A percentile compares a stretch with the other conserved stretches of the same genome.
phyloP scores from a whole-genome alignment of 2,329 filamentous ascomycete genomes.

The Alternaria conjuncta region DNA sequence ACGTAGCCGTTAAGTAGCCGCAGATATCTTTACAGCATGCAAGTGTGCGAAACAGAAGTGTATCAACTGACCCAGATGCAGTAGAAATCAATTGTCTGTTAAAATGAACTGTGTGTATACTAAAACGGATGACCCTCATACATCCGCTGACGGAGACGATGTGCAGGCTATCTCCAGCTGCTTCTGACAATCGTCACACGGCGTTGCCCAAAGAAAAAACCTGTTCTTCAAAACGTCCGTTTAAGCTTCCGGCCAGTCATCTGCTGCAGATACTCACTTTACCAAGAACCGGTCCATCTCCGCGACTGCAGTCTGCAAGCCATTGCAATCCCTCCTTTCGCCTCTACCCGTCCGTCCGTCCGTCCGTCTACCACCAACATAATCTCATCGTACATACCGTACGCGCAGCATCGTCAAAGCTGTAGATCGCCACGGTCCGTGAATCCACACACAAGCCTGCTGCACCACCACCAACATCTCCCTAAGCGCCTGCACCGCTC shows the following conservation, averaged over 20 bases:
- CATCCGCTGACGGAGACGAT: background rate
- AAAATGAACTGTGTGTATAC: background rate
- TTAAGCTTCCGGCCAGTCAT: constrained; percentile 4
- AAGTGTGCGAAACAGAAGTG: background rate
- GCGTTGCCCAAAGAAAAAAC: background rate
- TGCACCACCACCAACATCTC: constrained; percentile 1
- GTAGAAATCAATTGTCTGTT: background rate
- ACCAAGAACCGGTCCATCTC: constrained; percentile 9
- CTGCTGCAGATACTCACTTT: background rate
- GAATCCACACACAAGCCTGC: background rate
- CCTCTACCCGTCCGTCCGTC: constrained; percentile 7
- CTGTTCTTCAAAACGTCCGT: background rate
- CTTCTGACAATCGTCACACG: background rate
- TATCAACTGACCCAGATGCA: background rate
- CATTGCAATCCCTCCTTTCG: constrained; percentile 6
- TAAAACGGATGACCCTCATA: background rate
- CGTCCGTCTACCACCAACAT: background rate
- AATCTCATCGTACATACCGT: background rate
- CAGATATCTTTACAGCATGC: background rate
- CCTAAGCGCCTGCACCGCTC: background rate
- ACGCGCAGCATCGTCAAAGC: background rate
- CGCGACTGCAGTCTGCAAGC: constrained; percentile 10
- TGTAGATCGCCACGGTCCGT: constrained; percentile 1
- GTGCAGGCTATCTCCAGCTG: background rate
- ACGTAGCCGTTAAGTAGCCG: background rate